Percentiles rank a stretch among this genome's conserved stretches.
phyloP scores from a whole-genome alignment of 164 flowering plant genomes.

The Nymphaea thermarum region DNA sequence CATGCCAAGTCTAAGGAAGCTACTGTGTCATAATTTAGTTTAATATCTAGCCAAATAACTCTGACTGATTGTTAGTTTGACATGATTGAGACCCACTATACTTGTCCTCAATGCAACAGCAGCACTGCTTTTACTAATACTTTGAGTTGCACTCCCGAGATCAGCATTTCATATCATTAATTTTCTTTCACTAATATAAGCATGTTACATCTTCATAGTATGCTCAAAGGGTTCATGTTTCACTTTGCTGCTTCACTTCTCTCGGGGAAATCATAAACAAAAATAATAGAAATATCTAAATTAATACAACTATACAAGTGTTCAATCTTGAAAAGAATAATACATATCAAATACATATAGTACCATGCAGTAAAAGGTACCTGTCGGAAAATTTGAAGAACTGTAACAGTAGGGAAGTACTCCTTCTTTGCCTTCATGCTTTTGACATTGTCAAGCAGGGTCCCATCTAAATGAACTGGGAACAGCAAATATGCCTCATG shows the following conservation, averaged over 20 bases:
- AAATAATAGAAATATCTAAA: too few relatives aligned
- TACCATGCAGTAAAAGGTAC: constrained; percentile 15
- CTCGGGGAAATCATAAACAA: not conserved
- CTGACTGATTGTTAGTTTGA: too few relatives aligned
- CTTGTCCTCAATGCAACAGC: too few relatives aligned
- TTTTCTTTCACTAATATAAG: not conserved
- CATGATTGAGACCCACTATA: too few relatives aligned
- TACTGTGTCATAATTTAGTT: too few relatives aligned
- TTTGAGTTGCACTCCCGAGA: too few relatives aligned
- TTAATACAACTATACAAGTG: not conserved
- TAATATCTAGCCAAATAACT: too few relatives aligned
- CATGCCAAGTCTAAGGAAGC: too few relatives aligned
- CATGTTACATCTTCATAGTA: not conserved
- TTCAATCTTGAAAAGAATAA: too few relatives aligned
- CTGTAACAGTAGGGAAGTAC: constrained; percentile 64
- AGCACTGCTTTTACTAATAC: too few relatives aligned
- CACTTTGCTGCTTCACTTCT: not conserved
- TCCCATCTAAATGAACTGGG: constrained; percentile 96
- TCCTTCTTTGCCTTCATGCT: constrained; percentile 74
- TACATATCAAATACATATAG: not conserved
- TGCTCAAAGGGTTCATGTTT: not conserved
- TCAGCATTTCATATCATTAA: too few relatives aligned
- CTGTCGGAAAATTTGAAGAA: constrained; percentile 93
- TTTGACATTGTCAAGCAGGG: constrained; percentile 70
- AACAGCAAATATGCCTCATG: constrained; percentile 94